A percentile compares a stretch with the other conserved stretches of the same genome.
Conservation (phyloP, 371 early-diverging fungal species). For the Lichtheimia hyalospora region DNA sequence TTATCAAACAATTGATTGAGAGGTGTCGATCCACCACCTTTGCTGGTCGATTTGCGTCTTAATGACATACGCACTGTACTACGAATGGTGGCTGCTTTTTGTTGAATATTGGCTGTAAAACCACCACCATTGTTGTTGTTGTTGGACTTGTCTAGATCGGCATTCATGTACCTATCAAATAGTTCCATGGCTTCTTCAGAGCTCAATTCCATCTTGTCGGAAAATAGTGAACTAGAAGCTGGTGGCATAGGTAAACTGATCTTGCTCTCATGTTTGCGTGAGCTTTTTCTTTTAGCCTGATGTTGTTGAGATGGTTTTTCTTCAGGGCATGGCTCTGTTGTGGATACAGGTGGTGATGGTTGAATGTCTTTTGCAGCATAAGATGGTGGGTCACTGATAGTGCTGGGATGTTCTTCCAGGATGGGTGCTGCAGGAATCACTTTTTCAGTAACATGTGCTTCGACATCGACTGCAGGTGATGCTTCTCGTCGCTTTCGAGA, state of each 20-base stretch:
- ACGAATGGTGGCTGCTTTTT: constrained; percentile 20
- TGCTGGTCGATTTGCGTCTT: constrained; percentile 25
- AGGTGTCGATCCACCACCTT: constrained; percentile 9
- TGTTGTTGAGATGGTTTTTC: no score
- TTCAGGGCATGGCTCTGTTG: no score
- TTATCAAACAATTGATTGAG: constrained; percentile 13
- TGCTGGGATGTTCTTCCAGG: background rate
- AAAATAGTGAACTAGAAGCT: constrained; percentile 32
- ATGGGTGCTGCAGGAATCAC: background rate
- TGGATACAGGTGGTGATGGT: no score
- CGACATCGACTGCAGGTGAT: background rate
- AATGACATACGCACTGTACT: constrained; percentile 21
- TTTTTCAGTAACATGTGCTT: background rate
- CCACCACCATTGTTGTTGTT: constrained; percentile 1
- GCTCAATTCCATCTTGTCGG: constrained; percentile 42
- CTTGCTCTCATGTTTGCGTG: constrained; percentile 5
- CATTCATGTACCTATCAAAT: constrained; percentile 26
- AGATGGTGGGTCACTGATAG: background rate
- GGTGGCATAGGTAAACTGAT: constrained; percentile 26
- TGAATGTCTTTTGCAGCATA: no score
- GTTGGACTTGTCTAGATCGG: constrained; percentile 3
- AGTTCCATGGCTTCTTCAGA: constrained; percentile 26
- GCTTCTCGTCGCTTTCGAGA: background rate
- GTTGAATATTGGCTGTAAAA: constrained; percentile 12
- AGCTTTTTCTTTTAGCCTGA: constrained; percentile 16